Evolutionary conservation across 1,139 yeast species (phyloP), one percentile per base, ranked within the genome.

Genomic region (Torulaspora pretoriensis): DNA sequence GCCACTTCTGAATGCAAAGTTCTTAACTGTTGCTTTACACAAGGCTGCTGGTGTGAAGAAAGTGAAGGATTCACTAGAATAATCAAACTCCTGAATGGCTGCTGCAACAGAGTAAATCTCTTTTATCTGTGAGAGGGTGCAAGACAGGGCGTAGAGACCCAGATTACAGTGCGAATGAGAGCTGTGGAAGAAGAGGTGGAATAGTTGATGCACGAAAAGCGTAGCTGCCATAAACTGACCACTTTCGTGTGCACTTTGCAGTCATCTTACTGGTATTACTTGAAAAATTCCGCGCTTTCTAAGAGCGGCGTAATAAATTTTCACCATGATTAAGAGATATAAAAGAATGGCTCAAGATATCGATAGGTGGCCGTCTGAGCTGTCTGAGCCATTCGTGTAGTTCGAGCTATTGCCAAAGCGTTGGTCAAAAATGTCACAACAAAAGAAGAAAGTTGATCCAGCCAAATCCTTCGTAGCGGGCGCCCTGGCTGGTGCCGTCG

Each of bases 401-500:
- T 6, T 10, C 13, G 29, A 27, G 6, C 4, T 10, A 27, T 27
- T 27, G 29, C 29, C 14, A 10, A n/a, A 13, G 13, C 2, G 13
- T 27, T 10, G 8, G n/a, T n/a, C 12, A 27, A 10, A 26, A 4
- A 43, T 43, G 46, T 43, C 46, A 7, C 36, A 40, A 12, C 29
- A 39, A 27, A 47, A 44, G 38, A 47, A 42, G 30, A 46, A 64
- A 52, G 72, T 67, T 16, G 79, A 75, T 63, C 90, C 92, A 8
- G 58, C 76, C 50, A 81, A 79, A 64, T 88, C 96, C 2, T 86
- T 90, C 60, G 75, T 88, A 13, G 97, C 97, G 8, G 97, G 97
- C 44, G 95, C 96, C 41, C 72, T 87, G 0, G 97, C 97, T 1
- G 97, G 97, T 49, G 97, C 95, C 31, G 76, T 88, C 37, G 97